Conservation (phyloP, 805 yeast species). For the Brettanomyces naardenensis region DNA sequence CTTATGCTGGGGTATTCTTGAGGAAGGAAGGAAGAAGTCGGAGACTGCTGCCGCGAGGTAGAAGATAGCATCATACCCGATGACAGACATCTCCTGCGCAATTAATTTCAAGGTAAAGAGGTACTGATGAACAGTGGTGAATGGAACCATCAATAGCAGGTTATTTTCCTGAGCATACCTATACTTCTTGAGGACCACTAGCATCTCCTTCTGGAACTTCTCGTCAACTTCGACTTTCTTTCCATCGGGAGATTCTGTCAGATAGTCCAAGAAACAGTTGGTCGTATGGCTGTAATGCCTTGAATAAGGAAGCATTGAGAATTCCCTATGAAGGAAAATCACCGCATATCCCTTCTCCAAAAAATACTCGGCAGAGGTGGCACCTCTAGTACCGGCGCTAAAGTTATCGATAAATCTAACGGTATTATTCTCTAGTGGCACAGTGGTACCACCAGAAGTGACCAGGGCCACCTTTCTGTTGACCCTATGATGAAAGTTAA, state of each 20-base stretch:
- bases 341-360: slow-evolving; percentile 85
- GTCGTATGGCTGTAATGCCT: slow-evolving; percentile 82
- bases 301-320: slow-evolving; percentile 86
- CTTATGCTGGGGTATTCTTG: slow-evolving; percentile 86
- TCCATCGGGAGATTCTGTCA: slow-evolving; percentile 44
- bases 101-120: slow-evolving; percentile 71
- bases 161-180: slow-evolving; percentile 40
- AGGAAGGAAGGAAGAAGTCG: slow-evolving; percentile 86
- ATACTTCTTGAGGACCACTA: slow-evolving; percentile 48
- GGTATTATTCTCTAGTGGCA: slow-evolving; percentile 93
- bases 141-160: slow-evolving; percentile 66
- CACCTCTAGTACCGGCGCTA: slow-evolving; percentile 97
- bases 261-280: slow-evolving; percentile 77
- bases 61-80: slow-evolving; percentile 58
- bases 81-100: slow-evolving; percentile 48
- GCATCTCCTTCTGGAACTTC: slow-evolving; percentile 54
- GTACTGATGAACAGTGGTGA: slow-evolving; percentile 92
- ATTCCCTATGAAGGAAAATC: slow-evolving; percentile 86
- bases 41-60: slow-evolving; percentile 97
- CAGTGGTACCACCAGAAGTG: slow-evolving; percentile 97
- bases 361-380: slow-evolving; percentile 89
- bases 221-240: slow-evolving; percentile 50
- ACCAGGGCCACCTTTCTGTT: slow-evolving; percentile 62
- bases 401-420: slow-evolving; percentile 95
- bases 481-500: slow-evolving; percentile 40